Evolutionary conservation across 352 stramenopile species (phyloP).

Genomic region (Elongisporangium anandrum): DNA sequence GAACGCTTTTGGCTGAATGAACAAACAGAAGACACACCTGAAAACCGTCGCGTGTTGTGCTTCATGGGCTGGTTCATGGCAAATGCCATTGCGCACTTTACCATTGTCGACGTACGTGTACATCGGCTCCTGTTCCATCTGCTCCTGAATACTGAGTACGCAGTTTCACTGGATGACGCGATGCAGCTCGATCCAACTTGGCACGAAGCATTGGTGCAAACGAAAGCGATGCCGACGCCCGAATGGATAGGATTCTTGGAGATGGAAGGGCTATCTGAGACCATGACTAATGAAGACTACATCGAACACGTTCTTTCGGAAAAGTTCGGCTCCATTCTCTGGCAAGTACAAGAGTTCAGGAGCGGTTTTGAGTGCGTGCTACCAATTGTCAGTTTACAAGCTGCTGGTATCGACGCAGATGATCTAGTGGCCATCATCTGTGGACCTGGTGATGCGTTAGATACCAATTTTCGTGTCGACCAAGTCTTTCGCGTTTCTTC

Average conservation of each 20-base stretch:
- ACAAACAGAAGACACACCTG: conserved; percentile 20
- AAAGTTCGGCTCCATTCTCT: conserved; percentile 44
- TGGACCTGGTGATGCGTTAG: conserved; percentile 4
- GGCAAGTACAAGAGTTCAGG: conserved; percentile 44
- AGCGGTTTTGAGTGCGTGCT: conserved; percentile 43
- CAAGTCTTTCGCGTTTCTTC: conserved; percentile 48
- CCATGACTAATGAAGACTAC: conserved; percentile 41
- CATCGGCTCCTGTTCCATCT: conserved; percentile 50
- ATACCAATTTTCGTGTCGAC: conserved; percentile 36
- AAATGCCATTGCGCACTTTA: conserved; percentile 41
- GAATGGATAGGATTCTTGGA: conserved; percentile 54
- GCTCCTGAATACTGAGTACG: conserved; percentile 25
- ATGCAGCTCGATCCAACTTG: conserved; percentile 35
- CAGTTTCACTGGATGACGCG: conserved; percentile 42
- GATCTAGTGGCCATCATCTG: conserved; percentile 41
- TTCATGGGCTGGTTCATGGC: conserved; percentile 70
- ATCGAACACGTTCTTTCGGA: conserved; percentile 34
- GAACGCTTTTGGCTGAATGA: conserved; percentile 67
- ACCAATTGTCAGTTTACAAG: conserved; percentile 14
- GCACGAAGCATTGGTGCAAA: conserved; percentile 34
- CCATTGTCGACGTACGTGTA: conserved; percentile 27
- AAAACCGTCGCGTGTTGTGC: conserved; percentile 25
- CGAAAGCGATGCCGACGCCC: conserved; percentile 37
- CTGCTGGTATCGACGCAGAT: conserved; percentile 12
- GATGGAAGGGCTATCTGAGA: conserved; percentile 38